Evolutionary conservation across 768 basidiomycete species (phyloP), one percentile per base, ranked within the genome.

Genomic region (Agrocybe praecox): DNA sequence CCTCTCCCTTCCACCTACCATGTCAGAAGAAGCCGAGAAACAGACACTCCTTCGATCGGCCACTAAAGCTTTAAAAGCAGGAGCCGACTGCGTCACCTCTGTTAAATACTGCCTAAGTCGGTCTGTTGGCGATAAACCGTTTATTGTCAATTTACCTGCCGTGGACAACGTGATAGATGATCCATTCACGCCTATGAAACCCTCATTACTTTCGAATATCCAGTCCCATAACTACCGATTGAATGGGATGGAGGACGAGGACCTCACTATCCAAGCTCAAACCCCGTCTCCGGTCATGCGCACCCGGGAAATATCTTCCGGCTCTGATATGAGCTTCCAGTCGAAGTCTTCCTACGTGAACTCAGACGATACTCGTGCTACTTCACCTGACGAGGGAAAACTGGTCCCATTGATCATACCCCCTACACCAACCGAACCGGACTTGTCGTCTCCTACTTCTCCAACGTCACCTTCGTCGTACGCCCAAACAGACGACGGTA

Each of bases 11-110:
- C 72, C 78, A 18, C 72, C 79, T 1, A 69, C 72, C 22, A 73
- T 83, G 66, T 80, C 84, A 43, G 92, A 94, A 74, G 96, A 98
- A 61, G 83, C 87, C 48, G 92, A 96, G 69, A 93, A 92, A 71
- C 80, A 82, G 52, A 76, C 79, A 1, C 72, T 97, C 51, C 79
- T 98, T 60, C 83, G 88, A 53, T 88, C 88, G n/a, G 94, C 96
- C 9, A 97, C 96, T 5, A 84, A 83, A 46, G 92, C 95, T 6
- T 77, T 96, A 56, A 90, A 93, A 67, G 87, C 91, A 23, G 94
- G 92, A 24, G 87, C 89, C 11, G 95, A 97, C 59, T 96, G 94
- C 70, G 88, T 94, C 42, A 82, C 87, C 8, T 85, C 92, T 22
- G 92, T 96, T 62, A 93, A 90, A 72, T 81, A 88, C 58, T 95